phyloP scores from a whole-genome alignment of 73 alveolate species.

The Paramecium octaurelia region DNA sequence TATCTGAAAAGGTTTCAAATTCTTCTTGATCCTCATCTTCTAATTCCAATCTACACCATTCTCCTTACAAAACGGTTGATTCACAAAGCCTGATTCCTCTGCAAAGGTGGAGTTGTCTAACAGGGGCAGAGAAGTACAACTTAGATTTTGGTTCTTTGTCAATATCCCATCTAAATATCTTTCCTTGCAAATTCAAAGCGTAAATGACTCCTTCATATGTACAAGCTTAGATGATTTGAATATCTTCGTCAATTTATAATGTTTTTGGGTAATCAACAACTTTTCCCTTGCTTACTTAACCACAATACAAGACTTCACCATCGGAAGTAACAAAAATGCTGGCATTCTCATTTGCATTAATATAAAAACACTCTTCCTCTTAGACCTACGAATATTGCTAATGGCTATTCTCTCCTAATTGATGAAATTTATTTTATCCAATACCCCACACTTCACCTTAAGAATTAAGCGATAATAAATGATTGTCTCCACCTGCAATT shows the following conservation, averaged over 20 bases:
- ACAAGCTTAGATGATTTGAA: neutral
- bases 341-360: neutral
- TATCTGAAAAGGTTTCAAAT: neutral
- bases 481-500: slow-evolving; percentile 24
- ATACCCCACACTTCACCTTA: slow-evolving; percentile 1
- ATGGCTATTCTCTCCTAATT: neutral
- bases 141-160: slow-evolving; percentile 35
- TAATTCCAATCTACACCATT: slow-evolving; percentile 37
- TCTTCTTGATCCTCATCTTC: neutral
- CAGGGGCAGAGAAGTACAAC: neutral
- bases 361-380: slow-evolving; percentile 2
- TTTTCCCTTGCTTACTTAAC: neutral
- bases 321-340: slow-evolving; percentile 35
- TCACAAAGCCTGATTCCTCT: slow-evolving; percentile 17
- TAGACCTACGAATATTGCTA: neutral
- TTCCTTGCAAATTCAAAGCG: slow-evolving; percentile 15
- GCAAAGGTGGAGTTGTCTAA: neutral
- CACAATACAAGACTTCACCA: slow-evolving; percentile 32
- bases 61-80: neutral
- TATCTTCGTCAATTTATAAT: neutral
- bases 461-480: neutral
- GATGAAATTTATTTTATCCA: neutral
- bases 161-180: slow-evolving; percentile 18
- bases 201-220: neutral
- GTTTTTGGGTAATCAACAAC: slow-evolving; percentile 22